Base-by-base conservation (phyloP, 2,329 filamentous ascomycete genomes). In the Curvularia eragrostidis region DNA sequence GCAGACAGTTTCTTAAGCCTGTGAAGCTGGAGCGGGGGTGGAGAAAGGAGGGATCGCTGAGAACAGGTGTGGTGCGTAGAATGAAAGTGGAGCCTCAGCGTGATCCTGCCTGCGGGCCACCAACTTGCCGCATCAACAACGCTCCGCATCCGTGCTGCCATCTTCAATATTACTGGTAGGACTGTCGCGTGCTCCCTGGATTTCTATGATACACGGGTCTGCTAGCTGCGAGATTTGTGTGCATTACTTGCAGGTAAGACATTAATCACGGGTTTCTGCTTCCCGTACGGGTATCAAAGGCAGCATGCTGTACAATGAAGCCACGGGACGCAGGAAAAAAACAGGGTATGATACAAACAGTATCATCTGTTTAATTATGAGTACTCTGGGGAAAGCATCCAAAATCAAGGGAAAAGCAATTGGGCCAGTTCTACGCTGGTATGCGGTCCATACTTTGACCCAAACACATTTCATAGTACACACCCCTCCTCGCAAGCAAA, bases 391-490 rank as follows among this genome's bases (percentile, higher is more conserved):
- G 9, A 21, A n/a, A 19, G 12, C 18, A 30, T 32, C n/a, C 4
- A 15, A 19, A 28, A 32, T 5, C 5, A 36, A 36, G 13, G 13
- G 12, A 6, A 36, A 36, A 36, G n/a, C 32, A 5, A n/a, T 36
- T 36, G 15, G n/a, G 15, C 32, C 43, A 28, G 18, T 13, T 28
- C 26, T 46, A 46, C 7, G 38, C 21, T n/a, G 68, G 65, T 41
- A 71, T 69, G 23, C 66, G 59, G 66, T 80, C 79, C 48, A 81
- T 61, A 24, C 72, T 73, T 65, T 81, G 79, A 15, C 75, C 76
- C 61, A 77, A 55, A 63, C 77, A 79, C 79, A 81, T 80, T 34
- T 77, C 78, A n/a, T 73, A 77, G 59, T 82, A 81, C 62, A 75
- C 67, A 6, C 79, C 78, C 39, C 69, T 74, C 58, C 64, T 67